Conservation (phyloP, 2,329 filamentous ascomycete genomes). For the Hypoxylon sp. region DNA sequence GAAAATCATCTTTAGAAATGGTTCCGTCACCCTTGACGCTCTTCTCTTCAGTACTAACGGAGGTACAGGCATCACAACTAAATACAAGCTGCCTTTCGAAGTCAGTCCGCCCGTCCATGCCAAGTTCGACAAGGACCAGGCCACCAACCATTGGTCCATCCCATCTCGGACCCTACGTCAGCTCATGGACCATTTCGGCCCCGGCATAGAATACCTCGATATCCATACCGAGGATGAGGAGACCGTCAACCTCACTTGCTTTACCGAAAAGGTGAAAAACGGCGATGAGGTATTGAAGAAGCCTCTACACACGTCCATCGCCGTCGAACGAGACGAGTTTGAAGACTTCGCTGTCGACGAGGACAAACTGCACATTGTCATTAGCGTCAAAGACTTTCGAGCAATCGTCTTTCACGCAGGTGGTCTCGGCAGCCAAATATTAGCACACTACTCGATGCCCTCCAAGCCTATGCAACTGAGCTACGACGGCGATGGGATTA, state of each 20-base stretch:
- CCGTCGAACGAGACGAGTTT: slow-evolving; percentile 81
- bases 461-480: slow-evolving; percentile 78
- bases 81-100: slow-evolving; percentile 81
- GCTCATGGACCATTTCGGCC: slow-evolving; percentile 83
- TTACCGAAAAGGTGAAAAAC: slow-evolving; percentile 81
- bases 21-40: slow-evolving; percentile 52
- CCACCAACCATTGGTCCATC: slow-evolving; percentile 78
- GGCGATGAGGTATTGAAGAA: slow-evolving; percentile 84
- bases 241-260: slow-evolving; percentile 81
- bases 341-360: slow-evolving; percentile 76
- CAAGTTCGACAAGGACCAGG: slow-evolving; percentile 75
- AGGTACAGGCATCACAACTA: slow-evolving; percentile 74
- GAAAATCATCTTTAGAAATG: slow-evolving; percentile 79
- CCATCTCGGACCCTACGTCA: slow-evolving; percentile 77
- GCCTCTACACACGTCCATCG: slow-evolving; percentile 82
- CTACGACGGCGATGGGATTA: slow-evolving; percentile 75
- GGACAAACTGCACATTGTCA: slow-evolving; percentile 80
- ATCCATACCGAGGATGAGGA: slow-evolving; percentile 79
- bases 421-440: slow-evolving; percentile 73
- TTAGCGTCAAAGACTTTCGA: slow-evolving; percentile 86
- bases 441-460: slow-evolving; percentile 77
- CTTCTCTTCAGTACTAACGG: slow-evolving; percentile 36
- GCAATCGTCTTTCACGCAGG: slow-evolving; percentile 82
- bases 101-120: slow-evolving; percentile 79
- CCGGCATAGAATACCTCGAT: slow-evolving; percentile 83